Conservation (phyloP, 192 early-diverging fungal genomes). For the Pilobolus umbonatus region DNA sequence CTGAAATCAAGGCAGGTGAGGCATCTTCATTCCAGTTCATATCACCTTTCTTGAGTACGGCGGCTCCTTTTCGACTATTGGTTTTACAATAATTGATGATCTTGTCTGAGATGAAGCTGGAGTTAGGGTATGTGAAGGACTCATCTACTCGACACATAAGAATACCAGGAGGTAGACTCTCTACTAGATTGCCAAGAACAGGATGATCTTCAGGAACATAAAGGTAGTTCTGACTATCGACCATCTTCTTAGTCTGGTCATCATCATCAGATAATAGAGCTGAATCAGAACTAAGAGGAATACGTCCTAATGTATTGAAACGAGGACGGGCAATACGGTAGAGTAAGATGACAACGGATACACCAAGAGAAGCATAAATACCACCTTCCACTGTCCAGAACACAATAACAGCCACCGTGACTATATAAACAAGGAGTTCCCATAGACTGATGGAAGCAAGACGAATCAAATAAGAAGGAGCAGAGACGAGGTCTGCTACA, state of each 20-base stretch:
- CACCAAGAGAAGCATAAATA: conserved; percentile 71
- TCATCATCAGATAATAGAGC: background rate
- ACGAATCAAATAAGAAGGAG: conserved; percentile 51
- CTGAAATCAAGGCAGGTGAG: conserved; percentile 29
- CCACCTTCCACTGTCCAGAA: conserved; percentile 61
- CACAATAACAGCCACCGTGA: conserved; percentile 57
- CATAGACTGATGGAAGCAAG: conserved; percentile 48
- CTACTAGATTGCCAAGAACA: conserved; percentile 23
- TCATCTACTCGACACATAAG: conserved; percentile 75
- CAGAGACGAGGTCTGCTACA: conserved; percentile 72
- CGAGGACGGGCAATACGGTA: conserved; percentile 77
- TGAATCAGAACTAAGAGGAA: conserved; percentile 18
- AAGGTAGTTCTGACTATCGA: conserved; percentile 20
- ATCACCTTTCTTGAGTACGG: conserved; percentile 19
- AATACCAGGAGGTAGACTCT: conserved; percentile 52
- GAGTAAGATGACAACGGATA: conserved; percentile 69
- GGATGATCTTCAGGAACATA: conserved; percentile 29
- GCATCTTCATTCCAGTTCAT: conserved; percentile 33
- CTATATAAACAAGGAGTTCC: conserved; percentile 49
- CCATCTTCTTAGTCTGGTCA: background rate
- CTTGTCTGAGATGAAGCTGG: conserved; percentile 51
- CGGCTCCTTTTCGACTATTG: conserved; percentile 16
- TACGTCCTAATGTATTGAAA: conserved; percentile 43
- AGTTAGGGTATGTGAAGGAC: conserved; percentile 72
- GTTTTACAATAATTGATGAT: conserved; percentile 40